phyloP scores from a whole-genome alignment of 2,329 filamentous ascomycete genomes.

The Xylariaceae sp. region DNA sequence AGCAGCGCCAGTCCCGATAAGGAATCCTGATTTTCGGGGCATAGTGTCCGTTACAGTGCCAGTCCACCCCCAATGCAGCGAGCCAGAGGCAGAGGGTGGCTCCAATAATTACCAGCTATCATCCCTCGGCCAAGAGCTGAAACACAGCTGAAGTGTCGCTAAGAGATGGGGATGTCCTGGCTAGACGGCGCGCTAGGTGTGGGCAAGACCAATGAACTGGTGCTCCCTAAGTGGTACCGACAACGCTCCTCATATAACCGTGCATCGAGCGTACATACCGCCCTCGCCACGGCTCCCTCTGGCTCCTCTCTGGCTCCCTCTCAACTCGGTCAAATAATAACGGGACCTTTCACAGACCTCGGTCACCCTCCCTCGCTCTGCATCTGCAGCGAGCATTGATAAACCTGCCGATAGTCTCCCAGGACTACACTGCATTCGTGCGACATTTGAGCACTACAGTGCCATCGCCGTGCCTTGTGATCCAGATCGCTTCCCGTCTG shows the following conservation, averaged over 20 bases:
- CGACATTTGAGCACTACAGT: too few relatives aligned
- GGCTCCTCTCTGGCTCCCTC: too few relatives aligned
- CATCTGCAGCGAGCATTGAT: neutral
- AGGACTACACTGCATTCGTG: neutral
- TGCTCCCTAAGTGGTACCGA: neutral
- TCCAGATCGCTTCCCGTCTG: too few relatives aligned
- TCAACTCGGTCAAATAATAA: neutral
- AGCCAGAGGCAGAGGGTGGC: neutral
- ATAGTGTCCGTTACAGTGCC: slow-evolving; percentile 8
- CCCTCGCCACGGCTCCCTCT: neutral
- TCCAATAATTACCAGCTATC: neutral
- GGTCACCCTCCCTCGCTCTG: neutral
- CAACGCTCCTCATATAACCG: too few relatives aligned
- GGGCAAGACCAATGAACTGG: neutral
- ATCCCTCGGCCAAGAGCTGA: neutral
- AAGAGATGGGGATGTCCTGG: neutral
- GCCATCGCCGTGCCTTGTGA: too few relatives aligned
- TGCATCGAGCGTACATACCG: neutral
- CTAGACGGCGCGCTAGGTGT: too few relatives aligned
- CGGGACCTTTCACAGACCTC: neutral
- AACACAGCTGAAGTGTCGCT: neutral
- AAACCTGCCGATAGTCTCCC: neutral
- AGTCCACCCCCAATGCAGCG: neutral
- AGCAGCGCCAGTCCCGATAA: neutral
- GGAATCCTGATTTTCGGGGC: neutral